Percentiles rank a stretch among this genome's conserved stretches.
Conservation (phyloP, 805 yeast species). For the Ogataea dorogensis region DNA sequence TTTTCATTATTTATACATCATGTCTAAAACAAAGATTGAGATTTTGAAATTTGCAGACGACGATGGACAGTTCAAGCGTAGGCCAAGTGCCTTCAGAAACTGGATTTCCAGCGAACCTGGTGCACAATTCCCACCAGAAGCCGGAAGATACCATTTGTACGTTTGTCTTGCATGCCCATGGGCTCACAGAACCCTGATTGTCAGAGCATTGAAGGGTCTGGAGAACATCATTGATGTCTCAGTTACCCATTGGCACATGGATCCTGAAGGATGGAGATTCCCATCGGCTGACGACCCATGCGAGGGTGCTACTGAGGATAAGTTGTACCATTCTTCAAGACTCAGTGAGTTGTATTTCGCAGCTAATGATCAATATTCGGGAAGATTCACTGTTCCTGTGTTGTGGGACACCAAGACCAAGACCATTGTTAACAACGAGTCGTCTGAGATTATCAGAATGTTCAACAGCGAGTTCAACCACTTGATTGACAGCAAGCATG, state of each 20-base stretch:
- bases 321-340: conserved; percentile 55
- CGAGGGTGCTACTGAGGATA: conserved; percentile 53
- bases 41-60: conserved; percentile 49
- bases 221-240: conserved; percentile 60
- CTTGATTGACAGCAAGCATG: conserved; percentile 48
- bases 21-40: conserved; percentile 33
- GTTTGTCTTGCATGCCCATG: conserved; percentile 93
- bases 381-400: conserved; percentile 90
- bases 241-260: conserved; percentile 92
- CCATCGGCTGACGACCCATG: conserved; percentile 44
- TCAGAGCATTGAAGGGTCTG: conserved; percentile 72
- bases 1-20: not conserved
- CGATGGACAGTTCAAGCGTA: conserved; percentile 58
- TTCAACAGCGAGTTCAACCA: conserved; percentile 71
- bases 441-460: conserved; percentile 85
- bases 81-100: conserved; percentile 55
- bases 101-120: conserved; percentile 56
- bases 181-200: conserved; percentile 85
- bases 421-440: conserved; percentile 89
- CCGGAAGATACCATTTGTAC: conserved; percentile 79
- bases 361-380: conserved; percentile 72
- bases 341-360: conserved; percentile 71
- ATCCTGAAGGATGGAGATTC: conserved; percentile 86
- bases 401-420: conserved; percentile 83
- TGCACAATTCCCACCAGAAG: conserved; percentile 69